Evolutionary conservation across 2,329 filamentous ascomycete species (phyloP).

Genomic region (Clarireedia homoeocarpa): DNA sequence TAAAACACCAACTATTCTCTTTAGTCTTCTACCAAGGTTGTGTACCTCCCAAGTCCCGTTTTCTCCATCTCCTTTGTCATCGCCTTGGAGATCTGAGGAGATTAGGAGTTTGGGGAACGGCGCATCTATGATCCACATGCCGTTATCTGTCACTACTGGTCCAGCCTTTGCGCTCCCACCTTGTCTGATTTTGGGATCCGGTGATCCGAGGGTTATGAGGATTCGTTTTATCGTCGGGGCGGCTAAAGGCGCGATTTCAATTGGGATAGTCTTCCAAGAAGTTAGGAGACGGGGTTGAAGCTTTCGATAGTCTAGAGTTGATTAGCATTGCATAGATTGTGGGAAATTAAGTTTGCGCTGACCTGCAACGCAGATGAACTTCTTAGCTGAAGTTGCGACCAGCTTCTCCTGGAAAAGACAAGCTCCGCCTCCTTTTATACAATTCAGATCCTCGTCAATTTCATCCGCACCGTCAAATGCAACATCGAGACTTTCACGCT

Average conservation of each 20-base stretch:
- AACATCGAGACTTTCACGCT: constrained; percentile 61
- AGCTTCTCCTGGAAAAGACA: constrained; percentile 98
- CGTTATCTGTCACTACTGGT: constrained; percentile 77
- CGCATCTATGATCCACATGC: constrained; percentile 86
- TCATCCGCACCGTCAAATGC: constrained; percentile 97
- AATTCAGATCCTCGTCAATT: constrained; percentile 88
- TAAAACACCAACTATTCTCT: constrained; percentile 76
- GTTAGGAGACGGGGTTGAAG: constrained; percentile 66
- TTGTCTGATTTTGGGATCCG: constrained; percentile 61
- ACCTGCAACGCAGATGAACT: constrained; percentile 84
- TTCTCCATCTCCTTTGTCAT: constrained; percentile 43
- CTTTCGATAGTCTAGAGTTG: constrained; percentile 74
- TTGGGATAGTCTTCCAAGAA: constrained; percentile 78
- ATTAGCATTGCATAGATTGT: constrained; percentile 1
- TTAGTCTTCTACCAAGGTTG: constrained; percentile 64
- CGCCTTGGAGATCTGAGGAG: constrained; percentile 40
- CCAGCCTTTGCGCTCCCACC: constrained; percentile 72
- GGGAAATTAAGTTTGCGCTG: constrained; percentile 25
- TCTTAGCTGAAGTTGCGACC: constrained; percentile 74
- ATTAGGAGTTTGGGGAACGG: constrained; percentile 71
- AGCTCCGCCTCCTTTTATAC: constrained; percentile 96
- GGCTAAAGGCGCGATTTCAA: constrained; percentile 85
- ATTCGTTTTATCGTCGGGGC: constrained; percentile 68
- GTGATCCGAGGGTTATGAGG: constrained; percentile 65
- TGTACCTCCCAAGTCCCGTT: constrained; percentile 75